Conservation (phyloP, 139 green algal species). For the Tetradesmus lagerheimii region DNA sequence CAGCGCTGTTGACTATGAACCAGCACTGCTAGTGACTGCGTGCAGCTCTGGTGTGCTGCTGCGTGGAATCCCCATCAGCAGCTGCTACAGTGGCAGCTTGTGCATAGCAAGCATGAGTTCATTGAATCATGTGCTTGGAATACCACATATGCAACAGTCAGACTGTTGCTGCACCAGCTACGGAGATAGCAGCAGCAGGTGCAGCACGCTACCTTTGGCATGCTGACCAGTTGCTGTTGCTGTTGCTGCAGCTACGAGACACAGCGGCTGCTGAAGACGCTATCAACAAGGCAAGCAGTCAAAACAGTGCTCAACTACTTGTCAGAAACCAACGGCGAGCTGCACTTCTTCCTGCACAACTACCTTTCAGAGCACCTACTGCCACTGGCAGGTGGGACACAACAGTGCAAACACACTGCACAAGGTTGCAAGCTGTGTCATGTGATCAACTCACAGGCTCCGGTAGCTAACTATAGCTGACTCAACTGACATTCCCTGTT, state of each 20-base stretch:
- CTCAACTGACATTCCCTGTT: too few species aligned
- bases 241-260: conserved; percentile 51
- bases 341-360: conserved; percentile 63
- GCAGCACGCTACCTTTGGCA: not conserved
- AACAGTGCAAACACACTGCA: not conserved
- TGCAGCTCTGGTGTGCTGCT: not conserved
- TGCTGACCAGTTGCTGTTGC: not conserved
- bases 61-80: not conserved
- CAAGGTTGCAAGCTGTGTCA: too few species aligned
- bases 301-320: conserved; percentile 58
- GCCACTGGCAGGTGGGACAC: conserved; percentile 28
- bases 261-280: conserved; percentile 44
- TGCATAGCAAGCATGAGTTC: conserved; percentile 14
- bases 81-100: not conserved
- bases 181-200: not conserved
- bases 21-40: not conserved
- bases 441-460: too few species aligned
- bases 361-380: conserved; percentile 53
- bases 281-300: conserved; percentile 41
- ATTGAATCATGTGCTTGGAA: not conserved
- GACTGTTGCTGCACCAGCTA: not conserved
- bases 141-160: not conserved
- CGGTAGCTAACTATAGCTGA: too few species aligned
- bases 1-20: not conserved
- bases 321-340: conserved; percentile 59